Conservation (phyloP, 1,139 yeast genomes). For the Magnusiomyces ingens region DNA sequence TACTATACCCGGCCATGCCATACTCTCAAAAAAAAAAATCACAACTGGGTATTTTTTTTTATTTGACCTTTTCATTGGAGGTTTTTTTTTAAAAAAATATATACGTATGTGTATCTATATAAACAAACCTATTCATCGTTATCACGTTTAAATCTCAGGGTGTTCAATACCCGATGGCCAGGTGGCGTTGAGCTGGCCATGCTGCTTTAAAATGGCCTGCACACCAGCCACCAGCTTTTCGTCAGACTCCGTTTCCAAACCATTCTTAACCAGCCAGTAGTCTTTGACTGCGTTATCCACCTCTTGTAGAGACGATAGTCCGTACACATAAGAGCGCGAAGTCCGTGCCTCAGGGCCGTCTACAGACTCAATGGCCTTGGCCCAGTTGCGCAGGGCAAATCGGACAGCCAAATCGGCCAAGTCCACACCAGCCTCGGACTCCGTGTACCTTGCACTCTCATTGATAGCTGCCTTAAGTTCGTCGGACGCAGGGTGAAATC, state of each 20-base stretch:
- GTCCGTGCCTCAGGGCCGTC: background rate
- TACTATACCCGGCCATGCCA: background rate
- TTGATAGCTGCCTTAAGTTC: constrained; percentile 51
- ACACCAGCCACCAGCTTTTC: constrained; percentile 40
- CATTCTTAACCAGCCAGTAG: constrained; percentile 37
- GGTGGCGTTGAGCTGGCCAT: constrained; percentile 50
- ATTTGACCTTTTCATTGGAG: background rate
- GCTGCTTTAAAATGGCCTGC: constrained; percentile 38
- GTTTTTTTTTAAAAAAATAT: constrained; percentile 5
- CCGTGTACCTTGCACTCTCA: constrained; percentile 44
- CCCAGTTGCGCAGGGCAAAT: constrained; percentile 62
- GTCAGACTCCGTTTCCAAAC: constrained; percentile 41
- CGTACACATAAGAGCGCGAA: constrained; percentile 53
- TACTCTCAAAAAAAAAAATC: no score
- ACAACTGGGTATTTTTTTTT: background rate
- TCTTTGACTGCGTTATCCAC: constrained; percentile 55
- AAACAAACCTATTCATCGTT: background rate
- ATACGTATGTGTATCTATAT: background rate
- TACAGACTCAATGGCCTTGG: background rate
- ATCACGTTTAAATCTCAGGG: background rate
- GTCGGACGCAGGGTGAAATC: constrained; percentile 76
- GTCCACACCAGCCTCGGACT: constrained; percentile 42
- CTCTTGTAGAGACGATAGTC: constrained; percentile 59
- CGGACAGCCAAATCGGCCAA: constrained; percentile 78
- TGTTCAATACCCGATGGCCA: constrained; percentile 65